Conservation (phyloP, 495 filamentous ascomycete genomes). For the Penicillium diatomitis region DNA sequence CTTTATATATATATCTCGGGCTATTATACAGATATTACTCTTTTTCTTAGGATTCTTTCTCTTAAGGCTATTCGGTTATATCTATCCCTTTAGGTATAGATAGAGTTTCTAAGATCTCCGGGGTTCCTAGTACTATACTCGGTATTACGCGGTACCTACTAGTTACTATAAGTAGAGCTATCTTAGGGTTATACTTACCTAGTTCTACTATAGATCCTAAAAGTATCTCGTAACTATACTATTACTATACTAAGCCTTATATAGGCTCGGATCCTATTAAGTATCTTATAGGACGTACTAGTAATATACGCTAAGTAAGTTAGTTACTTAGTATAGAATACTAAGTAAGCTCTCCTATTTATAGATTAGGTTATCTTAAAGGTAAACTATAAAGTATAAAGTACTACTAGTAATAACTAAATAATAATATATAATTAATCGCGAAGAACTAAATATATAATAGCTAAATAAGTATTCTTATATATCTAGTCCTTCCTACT, state of each 20-base stretch:
- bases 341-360: too few species aligned
- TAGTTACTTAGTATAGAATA: too few species aligned
- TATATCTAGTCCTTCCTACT: neutral
- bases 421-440: neutral
- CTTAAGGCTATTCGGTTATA: conserved; percentile 19
- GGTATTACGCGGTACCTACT: neutral
- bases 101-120: neutral
- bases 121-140: neutral
- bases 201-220: neutral
- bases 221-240: neutral
- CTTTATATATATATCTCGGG: too few species aligned
- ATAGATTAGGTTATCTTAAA: neutral
- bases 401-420: neutral
- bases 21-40: too few species aligned
- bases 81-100: neutral
- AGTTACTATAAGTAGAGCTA: neutral
- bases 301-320: too few species aligned
- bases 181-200: neutral
- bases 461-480: too few species aligned
- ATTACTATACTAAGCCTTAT: neutral
- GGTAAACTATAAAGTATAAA: neutral
- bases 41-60: conserved; percentile 9
- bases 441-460: neutral
- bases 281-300: too few species aligned
- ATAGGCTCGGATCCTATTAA: neutral